A percentile compares a stretch with the other conserved stretches of the same genome.
Conservation (phyloP, 73 alveolate genomes). For the Uronychia setigera region DNA sequence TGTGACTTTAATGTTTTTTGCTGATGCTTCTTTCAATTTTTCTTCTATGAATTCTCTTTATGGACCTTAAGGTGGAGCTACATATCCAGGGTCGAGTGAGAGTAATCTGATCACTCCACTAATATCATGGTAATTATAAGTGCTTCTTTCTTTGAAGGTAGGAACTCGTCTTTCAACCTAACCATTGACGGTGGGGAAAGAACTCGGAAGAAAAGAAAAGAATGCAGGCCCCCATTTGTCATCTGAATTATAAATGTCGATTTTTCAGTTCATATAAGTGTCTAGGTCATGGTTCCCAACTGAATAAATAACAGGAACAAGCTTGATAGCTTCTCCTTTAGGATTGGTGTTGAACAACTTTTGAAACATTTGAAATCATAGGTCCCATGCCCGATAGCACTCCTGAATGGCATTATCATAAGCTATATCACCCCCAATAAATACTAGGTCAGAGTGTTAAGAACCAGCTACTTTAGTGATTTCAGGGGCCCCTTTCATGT, state of each 20-base stretch:
- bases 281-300: slow-evolving; percentile 72
- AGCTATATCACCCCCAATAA: slow-evolving; percentile 77
- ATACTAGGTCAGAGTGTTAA: slow-evolving; percentile 58
- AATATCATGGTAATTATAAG: slow-evolving; percentile 40
- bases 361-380: slow-evolving; percentile 15
- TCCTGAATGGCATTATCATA: slow-evolving; percentile 66
- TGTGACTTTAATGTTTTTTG: not conserved
- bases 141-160: slow-evolving; percentile 14
- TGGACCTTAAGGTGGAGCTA: slow-evolving; percentile 33
- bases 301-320: slow-evolving; percentile 46
- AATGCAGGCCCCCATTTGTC: slow-evolving; percentile 37
- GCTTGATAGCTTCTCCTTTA: not conserved
- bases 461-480: slow-evolving; percentile 8
- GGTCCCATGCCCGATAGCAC: slow-evolving; percentile 63
- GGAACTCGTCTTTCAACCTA: slow-evolving; percentile 15
- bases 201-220: slow-evolving; percentile 40
- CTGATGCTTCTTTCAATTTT: not conserved
- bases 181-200: slow-evolving; percentile 14
- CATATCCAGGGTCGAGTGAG: slow-evolving; percentile 56
- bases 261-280: slow-evolving; percentile 31
- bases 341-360: slow-evolving; percentile 1
- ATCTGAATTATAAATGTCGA: not conserved
- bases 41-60: slow-evolving; percentile 13
- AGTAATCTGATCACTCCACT: slow-evolving; percentile 15
- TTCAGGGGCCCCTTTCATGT: slow-evolving; percentile 26